A percentile compares a stretch with the other conserved stretches of the same genome.
phyloP scores from a whole-genome alignment of 805 yeast genomes.

The Candida jianshihensis region DNA sequence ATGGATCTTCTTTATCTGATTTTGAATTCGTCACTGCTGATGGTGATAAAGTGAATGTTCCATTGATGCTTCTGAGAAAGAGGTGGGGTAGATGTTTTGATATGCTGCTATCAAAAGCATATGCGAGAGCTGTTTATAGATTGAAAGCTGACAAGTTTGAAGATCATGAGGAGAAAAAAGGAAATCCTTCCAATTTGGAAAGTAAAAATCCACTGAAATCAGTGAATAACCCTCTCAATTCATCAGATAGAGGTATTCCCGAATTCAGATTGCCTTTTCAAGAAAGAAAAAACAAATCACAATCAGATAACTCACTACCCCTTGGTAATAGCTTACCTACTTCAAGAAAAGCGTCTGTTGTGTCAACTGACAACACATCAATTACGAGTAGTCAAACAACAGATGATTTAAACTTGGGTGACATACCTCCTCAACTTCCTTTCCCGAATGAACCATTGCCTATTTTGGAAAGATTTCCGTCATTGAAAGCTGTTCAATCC shows the following conservation, averaged over 20 bases:
- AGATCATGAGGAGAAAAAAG: constrained; percentile 5
- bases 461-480: constrained; percentile 10
- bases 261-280: constrained; percentile 68
- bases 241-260: constrained; percentile 33
- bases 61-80: constrained; percentile 52
- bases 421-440: constrained; percentile 49
- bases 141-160: constrained; percentile 19
- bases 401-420: constrained; percentile 22
- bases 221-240: constrained; percentile 11
- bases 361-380: constrained; percentile 27
- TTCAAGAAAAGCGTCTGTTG: constrained; percentile 33
- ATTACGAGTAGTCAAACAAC: constrained; percentile 19
- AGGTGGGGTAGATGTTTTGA: constrained; percentile 77
- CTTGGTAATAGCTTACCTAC: constrained; percentile 11
- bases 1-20: constrained; percentile 57
- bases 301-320: constrained; percentile 5
- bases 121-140: constrained; percentile 43
- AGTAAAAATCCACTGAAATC: constrained; percentile 22
- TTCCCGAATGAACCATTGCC: constrained; percentile 50
- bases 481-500: constrained; percentile 8
- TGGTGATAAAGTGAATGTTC: constrained; percentile 61
- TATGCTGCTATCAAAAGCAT: constrained; percentile 52
- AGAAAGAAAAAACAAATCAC: constrained; percentile 27
- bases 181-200: constrained; percentile 5
- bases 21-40: constrained; percentile 66